Evolutionary conservation across 805 yeast species (phyloP).

Genomic region (Lachancea dasiensis): DNA sequence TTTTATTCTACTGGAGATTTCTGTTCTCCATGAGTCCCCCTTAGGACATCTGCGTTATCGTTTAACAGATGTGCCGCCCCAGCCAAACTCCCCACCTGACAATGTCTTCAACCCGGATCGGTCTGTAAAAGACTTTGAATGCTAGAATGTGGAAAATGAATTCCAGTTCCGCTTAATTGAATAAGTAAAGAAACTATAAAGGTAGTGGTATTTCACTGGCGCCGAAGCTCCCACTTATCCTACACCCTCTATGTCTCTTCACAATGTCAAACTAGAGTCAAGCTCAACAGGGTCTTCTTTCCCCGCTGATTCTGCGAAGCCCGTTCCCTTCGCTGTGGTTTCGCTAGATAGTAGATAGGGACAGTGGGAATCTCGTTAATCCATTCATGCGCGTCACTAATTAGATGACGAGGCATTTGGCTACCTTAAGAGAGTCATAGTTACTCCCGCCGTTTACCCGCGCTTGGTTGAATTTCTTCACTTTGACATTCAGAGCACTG

Average conservation of each 20-base stretch:
- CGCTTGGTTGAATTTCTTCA: constrained; percentile 41
- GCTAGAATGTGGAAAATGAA: constrained; percentile 34
- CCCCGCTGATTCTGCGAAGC: constrained; percentile 31
- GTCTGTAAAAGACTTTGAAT: constrained; percentile 31
- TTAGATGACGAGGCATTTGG: constrained; percentile 36
- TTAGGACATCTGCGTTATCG: constrained; percentile 42
- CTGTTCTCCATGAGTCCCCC: constrained; percentile 45
- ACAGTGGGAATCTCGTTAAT: constrained; percentile 10
- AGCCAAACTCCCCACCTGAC: constrained; percentile 43
- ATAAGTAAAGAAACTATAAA: constrained; percentile 34
- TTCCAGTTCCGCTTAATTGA: constrained; percentile 38
- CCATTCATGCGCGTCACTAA: constrained; percentile 11
- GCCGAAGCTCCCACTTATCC: constrained; percentile 42
- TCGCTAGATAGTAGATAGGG: constrained; percentile 10
- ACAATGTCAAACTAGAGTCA: constrained; percentile 41
- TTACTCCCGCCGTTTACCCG: constrained; percentile 44
- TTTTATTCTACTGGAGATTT: constrained; percentile 43
- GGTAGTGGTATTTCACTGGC: constrained; percentile 42
- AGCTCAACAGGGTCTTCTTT: constrained; percentile 35
- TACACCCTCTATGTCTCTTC: constrained; percentile 34
- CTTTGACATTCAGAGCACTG: constrained; percentile 37
- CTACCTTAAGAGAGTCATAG: constrained; percentile 41
- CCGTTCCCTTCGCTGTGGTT: constrained; percentile 10
- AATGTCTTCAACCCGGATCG: constrained; percentile 35
- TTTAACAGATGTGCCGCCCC: constrained; percentile 44